These are phyloP conservation scores for Baorangia bicolor DNA, from an alignment of 768 basidiomycete species.

Conservation along the genomic window DNA sequence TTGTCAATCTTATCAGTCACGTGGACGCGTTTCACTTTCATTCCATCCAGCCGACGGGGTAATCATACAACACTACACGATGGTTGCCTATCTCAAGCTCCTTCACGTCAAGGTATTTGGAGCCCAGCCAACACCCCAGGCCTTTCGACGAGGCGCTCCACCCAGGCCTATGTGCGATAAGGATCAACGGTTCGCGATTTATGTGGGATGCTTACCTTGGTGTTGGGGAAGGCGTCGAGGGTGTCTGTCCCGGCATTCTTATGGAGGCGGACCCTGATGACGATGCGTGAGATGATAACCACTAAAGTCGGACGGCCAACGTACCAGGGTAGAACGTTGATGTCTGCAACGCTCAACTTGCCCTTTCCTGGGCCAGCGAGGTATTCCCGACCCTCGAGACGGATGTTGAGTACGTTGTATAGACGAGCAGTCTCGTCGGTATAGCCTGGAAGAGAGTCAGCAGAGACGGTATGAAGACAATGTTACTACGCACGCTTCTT, in stretches of 20 bases:
- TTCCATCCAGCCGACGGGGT: not conserved
- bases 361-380: conserved; percentile 75
- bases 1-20: conserved; percentile 18
- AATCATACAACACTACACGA: not conserved
- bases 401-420: conserved; percentile 79
- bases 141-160: conserved; percentile 26
- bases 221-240: conserved; percentile 61
- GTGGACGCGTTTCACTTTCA: conserved; percentile 4
- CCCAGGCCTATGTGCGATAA: conserved; percentile 25
- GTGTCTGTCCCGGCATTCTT: conserved; percentile 48
- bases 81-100: not conserved
- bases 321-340: conserved; percentile 67
- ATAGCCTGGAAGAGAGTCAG: conserved; percentile 51
- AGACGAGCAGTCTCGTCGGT: conserved; percentile 78
- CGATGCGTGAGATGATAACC: not conserved
- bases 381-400: conserved; percentile 72
- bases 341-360: conserved; percentile 68
- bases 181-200: not conserved
- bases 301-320: conserved; percentile 3
- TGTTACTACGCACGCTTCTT: conserved; percentile 50
- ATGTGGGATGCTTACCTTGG: conserved; percentile 43
- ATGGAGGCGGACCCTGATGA: conserved; percentile 54
- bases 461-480: not conserved
- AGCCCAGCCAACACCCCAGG: conserved; percentile 26
- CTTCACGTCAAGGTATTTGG: conserved; percentile 8